Evolutionary conservation across 148 eudicot genomes (phyloP).

Genomic region (Fagopyrum esculentum): DNA sequence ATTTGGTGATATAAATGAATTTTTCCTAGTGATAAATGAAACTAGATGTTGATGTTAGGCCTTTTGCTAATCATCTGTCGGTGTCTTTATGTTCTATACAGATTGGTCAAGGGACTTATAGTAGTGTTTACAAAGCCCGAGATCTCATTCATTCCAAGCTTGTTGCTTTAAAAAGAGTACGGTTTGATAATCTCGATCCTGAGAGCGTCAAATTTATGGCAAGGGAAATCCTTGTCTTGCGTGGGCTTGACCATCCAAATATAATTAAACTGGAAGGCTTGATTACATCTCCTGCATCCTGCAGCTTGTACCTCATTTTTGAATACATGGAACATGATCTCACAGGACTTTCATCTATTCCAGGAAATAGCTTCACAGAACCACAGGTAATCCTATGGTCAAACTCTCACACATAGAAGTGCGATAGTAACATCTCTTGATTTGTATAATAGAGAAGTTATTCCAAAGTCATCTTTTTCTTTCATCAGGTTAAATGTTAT

Average conservation of each 20-base stretch:
- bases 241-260: slow-evolving; percentile 88
- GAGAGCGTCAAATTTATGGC: slow-evolving; percentile 94
- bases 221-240: slow-evolving; percentile 76
- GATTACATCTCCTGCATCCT: slow-evolving; percentile 55
- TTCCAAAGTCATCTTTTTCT: neutral
- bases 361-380: slow-evolving; percentile 69
- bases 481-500: slow-evolving; percentile 76
- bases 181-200: slow-evolving; percentile 71
- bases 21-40: neutral
- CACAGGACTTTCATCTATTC: slow-evolving; percentile 73
- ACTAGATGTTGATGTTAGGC: neutral
- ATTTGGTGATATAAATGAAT: neutral
- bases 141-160: slow-evolving; percentile 51
- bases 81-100: slow-evolving; percentile 32
- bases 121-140: slow-evolving; percentile 87
- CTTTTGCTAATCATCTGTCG: neutral
- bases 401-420: neutral
- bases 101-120: slow-evolving; percentile 99
- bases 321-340: slow-evolving; percentile 98
- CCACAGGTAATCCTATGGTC: slow-evolving; percentile 48
- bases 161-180: slow-evolving; percentile 86
- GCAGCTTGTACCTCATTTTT: slow-evolving; percentile 71
- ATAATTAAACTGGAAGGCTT: slow-evolving; percentile 76
- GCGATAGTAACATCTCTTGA: neutral
- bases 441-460: neutral